Evolutionary conservation across 148 eudicot genomes (phyloP), one percentile per base, ranked within the genome.

Genomic region (Limonium bicolor): DNA sequence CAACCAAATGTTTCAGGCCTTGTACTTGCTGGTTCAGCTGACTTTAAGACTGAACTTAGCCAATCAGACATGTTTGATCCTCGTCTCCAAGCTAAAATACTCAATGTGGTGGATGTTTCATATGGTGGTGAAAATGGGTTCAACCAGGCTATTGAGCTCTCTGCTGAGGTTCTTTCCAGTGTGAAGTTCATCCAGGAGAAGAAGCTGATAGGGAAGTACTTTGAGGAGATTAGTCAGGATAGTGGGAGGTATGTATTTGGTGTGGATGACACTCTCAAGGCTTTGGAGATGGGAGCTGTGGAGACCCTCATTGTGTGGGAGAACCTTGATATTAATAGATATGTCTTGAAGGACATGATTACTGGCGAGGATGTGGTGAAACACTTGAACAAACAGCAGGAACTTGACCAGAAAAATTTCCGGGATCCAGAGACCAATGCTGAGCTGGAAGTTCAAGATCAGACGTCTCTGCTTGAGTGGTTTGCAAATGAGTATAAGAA

Each of bases 101-200:
- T 50, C 20, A 50, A 50, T 18, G 43, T 50, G 32, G 54, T 50
- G n/a, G 54, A 50, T 50, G 54, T 50, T 22, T 50, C 54, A 7
- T 50, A 50, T 36, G 54, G 53, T 5, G 53, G 53, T 12, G 53
- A 48, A 32, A 48, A 48, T 28, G 53, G 53, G 5, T 48, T 48
- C 31, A 50, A 50, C 36, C 54, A 50, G 54, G 54, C 54, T n/a
- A 50, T 50, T 50, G 54, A 50, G 21, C 54, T 50, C 5, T 50
- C 54, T 17, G 55, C 46, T 14, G 46, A 51, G 35, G 38, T 51
- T 25, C 55, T 51, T 17, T 21, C 46, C 16, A 51, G 38, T 27
- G 55, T 51, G 24, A 51, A 51, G 16, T 51, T 51, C 24, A 51
- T 51, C 27, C 55, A 51, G 45, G 46, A 51, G 45, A 51, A 51